Base-by-base conservation (phyloP, 2,329 filamentous ascomycete species). In the Cladorrhinum sp. region DNA sequence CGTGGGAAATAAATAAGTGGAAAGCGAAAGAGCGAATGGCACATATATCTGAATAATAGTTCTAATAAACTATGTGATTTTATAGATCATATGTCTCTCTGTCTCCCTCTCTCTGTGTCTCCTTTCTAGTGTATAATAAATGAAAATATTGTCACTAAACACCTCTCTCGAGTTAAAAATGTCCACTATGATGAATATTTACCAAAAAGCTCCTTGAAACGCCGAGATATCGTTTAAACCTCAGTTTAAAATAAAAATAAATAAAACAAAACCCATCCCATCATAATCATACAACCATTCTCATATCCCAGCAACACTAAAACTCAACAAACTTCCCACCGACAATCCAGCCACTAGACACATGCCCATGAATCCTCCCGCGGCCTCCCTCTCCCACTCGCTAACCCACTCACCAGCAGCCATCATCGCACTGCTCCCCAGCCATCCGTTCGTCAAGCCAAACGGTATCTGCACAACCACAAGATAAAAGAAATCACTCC, bases 381-480 rank as follows among this genome's bases (percentile, higher is more conserved):
- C 88, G 5, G 92, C 93, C 77, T 96, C 92, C 32, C 90, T 82
- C 78, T 99, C 93, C 9, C 88, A 86, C 1, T 88, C 85, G 3
- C 88, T 87, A 1, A 98, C 93, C 84, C 87, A 93, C 66, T 90
- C 86, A 0, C 84, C 85, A 0, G 92, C 89, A 1, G 89, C 89
- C 85, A 98, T 96, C 93, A 99, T 98, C 73, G 90, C 92, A 67
- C 84, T 89, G 59, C 90, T 91, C 27, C 90, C 89, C 13, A 99
- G 75, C 81, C 90, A 98, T 1, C 95, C 95, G 71, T 93, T 98
- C 9, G 86, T 90, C 38, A 92, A 70, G 1, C 95, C 95, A 70
- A 96, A 98, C 0, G 88, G 76, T 13, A 95, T 75, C 75, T 98
- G 93, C 41, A 97, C 90, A 20, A 95, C 71, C 24, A 92, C 73